phyloP scores from a whole-genome alignment of 164 flowering plant species.

The Berberis thunbergii region DNA sequence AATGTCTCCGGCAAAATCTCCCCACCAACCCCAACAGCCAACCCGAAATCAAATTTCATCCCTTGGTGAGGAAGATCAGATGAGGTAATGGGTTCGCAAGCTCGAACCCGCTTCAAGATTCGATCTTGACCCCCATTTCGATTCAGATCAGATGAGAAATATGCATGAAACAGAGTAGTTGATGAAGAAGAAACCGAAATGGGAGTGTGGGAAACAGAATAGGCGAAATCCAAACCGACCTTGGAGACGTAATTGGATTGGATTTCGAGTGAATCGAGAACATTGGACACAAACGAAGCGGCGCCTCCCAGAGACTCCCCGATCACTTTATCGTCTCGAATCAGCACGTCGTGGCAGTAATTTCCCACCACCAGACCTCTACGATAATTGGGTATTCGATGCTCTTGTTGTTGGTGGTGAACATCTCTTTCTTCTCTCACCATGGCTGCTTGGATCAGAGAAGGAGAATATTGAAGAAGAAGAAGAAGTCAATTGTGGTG shows the following conservation, averaged over 20 bases:
- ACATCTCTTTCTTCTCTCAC: conserved; percentile 2
- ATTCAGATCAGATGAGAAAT: conserved; percentile 28
- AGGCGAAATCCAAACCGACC: conserved; percentile 73
- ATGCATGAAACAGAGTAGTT: conserved; percentile 56
- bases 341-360: conserved; percentile 88
- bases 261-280: conserved; percentile 44
- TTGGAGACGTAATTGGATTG: conserved; percentile 45
- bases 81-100: conserved; percentile 58
- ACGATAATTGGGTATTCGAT: neutral
- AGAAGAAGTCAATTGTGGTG: neutral
- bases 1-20: conserved; percentile 80
- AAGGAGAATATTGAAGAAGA: neutral
- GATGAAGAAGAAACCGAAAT: conserved; percentile 3
- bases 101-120: conserved; percentile 43
- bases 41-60: conserved; percentile 45
- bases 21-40: conserved; percentile 92
- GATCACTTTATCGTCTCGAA: conserved; percentile 44
- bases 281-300: conserved; percentile 68
- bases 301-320: conserved; percentile 94
- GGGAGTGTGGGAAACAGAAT: conserved; percentile 28
- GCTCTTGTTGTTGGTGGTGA: conserved; percentile 2
- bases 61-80: conserved; percentile 45
- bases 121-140: conserved; percentile 35
- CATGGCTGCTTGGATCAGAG: neutral
- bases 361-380: conserved; percentile 69